phyloP scores from a whole-genome alignment of 1,139 yeast genomes.

The Pichia sp. region DNA sequence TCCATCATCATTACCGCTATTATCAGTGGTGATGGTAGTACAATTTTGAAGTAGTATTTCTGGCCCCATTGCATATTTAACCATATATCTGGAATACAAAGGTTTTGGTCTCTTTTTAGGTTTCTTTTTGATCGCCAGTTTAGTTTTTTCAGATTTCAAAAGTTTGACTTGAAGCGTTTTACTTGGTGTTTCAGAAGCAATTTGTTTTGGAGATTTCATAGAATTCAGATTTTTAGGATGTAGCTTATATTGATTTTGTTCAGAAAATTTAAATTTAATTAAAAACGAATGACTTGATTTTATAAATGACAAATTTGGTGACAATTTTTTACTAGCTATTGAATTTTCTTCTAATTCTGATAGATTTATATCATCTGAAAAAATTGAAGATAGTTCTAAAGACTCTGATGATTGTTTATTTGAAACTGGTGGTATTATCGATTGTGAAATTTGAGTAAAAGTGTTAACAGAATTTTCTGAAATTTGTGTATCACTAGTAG shows the following conservation, averaged over 20 bases:
- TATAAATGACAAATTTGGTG: neutral
- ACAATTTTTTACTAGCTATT: neutral
- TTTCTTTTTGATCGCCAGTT: neutral
- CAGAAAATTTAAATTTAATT: neutral
- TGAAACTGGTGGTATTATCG: neutral
- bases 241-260: neutral
- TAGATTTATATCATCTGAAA: slow-evolving; percentile 9
- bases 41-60: neutral
- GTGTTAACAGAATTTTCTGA: neutral
- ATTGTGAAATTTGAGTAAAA: neutral
- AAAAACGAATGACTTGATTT: neutral
- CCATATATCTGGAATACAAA: slow-evolving; percentile 7
- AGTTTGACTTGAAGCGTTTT: neutral
- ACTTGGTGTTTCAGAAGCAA: neutral
- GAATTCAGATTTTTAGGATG: neutral
- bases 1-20: slow-evolving; percentile 22
- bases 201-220: neutral
- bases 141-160: neutral
- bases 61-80: neutral
- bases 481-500: neutral
- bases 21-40: neutral
- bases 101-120: slow-evolving; percentile 8
- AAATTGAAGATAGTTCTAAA: neutral
- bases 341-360: slow-evolving; percentile 5
- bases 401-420: neutral